A percentile compares a stretch with the other conserved stretches of the same genome.
phyloP scores from a whole-genome alignment of 2,329 filamentous ascomycete species.

The Hawksworthiomyces lignivorus region DNA sequence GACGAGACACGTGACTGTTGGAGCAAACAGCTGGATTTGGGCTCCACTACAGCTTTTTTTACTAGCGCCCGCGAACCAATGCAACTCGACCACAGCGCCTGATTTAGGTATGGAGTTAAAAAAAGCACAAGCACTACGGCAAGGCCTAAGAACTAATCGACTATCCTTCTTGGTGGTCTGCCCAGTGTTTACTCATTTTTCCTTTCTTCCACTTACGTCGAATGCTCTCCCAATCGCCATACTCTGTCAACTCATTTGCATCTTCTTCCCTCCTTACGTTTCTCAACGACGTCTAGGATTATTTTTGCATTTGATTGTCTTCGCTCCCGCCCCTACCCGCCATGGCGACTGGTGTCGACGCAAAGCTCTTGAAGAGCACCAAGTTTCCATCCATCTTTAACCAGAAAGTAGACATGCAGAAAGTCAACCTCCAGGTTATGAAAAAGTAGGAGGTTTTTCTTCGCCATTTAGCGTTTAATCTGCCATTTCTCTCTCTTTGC shows the following conservation, averaged over 20 bases:
- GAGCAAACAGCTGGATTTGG: too few species aligned
- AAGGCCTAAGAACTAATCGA: too few species aligned
- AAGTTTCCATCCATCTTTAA: constrained; percentile 93
- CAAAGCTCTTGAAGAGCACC: constrained; percentile 81
- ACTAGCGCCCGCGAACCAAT: too few species aligned
- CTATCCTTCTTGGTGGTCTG: too few species aligned
- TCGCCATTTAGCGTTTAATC: background rate
- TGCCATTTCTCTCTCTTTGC: background rate
- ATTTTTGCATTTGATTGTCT: too few species aligned
- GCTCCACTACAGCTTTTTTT: too few species aligned
- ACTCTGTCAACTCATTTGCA: background rate
- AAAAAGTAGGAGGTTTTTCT: constrained; percentile 65
- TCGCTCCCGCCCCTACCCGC: constrained; percentile 14
- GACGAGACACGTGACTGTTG: too few species aligned
- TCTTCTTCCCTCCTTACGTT: background rate
- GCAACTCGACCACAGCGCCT: too few species aligned
- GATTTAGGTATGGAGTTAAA: too few species aligned
- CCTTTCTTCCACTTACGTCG: too few species aligned
- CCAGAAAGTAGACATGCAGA: constrained; percentile 92
- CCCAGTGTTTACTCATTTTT: too few species aligned
- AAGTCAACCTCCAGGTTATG: constrained; percentile 96
- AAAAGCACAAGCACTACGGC: too few species aligned
- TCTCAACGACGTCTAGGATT: background rate
- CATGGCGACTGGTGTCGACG: constrained; percentile 81
- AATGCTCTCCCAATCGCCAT: background rate